Conservation (phyloP, 352 stramenopile genomes). For the Peronospora tabacina region DNA sequence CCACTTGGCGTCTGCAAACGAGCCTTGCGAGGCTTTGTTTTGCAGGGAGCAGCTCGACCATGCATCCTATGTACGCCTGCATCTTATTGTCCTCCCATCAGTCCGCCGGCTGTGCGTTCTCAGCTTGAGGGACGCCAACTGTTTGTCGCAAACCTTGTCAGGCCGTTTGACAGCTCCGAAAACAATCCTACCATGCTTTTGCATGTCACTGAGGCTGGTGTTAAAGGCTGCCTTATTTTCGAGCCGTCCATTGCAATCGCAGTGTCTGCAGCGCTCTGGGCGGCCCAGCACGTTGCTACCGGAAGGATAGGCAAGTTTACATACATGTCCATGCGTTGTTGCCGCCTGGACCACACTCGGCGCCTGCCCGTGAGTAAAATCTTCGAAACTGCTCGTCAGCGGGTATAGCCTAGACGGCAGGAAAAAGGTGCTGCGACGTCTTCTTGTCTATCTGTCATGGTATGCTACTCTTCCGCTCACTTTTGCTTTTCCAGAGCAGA, state of each 20-base stretch:
- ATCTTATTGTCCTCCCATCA: no score
- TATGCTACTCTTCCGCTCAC: slow-evolving; percentile 15
- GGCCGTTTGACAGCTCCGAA: not conserved
- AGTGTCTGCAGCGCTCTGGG: slow-evolving; percentile 1
- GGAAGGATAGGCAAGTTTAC: not conserved
- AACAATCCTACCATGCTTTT: no score
- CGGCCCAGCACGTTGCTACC: slow-evolving; percentile 1
- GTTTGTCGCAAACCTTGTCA: not conserved
- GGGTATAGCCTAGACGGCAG: slow-evolving; percentile 17
- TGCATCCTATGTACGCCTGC: not conserved
- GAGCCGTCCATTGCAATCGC: slow-evolving; percentile 3
- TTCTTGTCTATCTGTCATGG: slow-evolving; percentile 9
- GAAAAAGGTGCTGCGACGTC: slow-evolving; percentile 11
- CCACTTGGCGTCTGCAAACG: not conserved
- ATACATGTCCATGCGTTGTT: not conserved
- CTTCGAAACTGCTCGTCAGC: slow-evolving; percentile 33
- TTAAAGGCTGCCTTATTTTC: slow-evolving; percentile 3
- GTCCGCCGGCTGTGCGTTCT: not conserved
- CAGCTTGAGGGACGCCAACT: not conserved
- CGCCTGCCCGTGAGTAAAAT: slow-evolving; percentile 16
- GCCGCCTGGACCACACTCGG: not conserved
- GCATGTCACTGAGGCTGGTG: not conserved
- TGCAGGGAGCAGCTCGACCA: not conserved
- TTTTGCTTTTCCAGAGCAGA: slow-evolving; percentile 27
- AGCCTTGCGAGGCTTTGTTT: not conserved